Conservation (phyloP, 805 yeast genomes). For the Hanseniaspora pseudoguilliermondii region DNA sequence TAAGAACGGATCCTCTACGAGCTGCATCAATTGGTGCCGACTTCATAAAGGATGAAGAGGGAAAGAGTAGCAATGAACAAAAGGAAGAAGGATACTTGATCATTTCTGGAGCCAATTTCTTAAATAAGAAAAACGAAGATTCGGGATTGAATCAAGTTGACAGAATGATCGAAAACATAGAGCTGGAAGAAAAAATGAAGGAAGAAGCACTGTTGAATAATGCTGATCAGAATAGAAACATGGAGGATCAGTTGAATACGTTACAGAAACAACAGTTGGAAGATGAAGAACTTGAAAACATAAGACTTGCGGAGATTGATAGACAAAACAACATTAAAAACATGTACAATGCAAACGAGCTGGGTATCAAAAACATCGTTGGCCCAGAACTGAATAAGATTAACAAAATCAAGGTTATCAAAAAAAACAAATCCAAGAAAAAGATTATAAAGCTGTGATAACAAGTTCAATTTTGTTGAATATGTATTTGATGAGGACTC, state of each 20-base stretch:
- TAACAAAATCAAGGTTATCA: not conserved
- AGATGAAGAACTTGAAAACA: conserved; percentile 6
- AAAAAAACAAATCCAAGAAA: conserved; percentile 1
- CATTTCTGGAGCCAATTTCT: not conserved
- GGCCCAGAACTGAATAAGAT: not conserved
- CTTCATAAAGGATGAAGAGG: not conserved
- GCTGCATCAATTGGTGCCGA: conserved; percentile 2
- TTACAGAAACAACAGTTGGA: conserved; percentile 7
- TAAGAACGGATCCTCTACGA: conserved; percentile 8
- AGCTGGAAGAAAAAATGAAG: not conserved
- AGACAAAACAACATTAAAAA: not conserved
- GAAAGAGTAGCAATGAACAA: conserved; percentile 1
- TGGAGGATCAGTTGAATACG: not conserved
- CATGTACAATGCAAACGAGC: not conserved
- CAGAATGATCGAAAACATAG: not conserved
- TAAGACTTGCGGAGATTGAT: not conserved
- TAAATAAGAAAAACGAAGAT: not conserved
- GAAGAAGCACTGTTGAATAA: not conserved
- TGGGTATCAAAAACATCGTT: not conserved
- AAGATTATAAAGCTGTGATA: not conserved
- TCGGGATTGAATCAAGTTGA: not conserved
- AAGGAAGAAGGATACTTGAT: conserved; percentile 7
- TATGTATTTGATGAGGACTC: not conserved
- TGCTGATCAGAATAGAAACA: not conserved
- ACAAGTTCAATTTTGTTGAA: not conserved